Base-by-base conservation (phyloP, 768 basidiomycete species). In the Filobasidium floriforme region DNA sequence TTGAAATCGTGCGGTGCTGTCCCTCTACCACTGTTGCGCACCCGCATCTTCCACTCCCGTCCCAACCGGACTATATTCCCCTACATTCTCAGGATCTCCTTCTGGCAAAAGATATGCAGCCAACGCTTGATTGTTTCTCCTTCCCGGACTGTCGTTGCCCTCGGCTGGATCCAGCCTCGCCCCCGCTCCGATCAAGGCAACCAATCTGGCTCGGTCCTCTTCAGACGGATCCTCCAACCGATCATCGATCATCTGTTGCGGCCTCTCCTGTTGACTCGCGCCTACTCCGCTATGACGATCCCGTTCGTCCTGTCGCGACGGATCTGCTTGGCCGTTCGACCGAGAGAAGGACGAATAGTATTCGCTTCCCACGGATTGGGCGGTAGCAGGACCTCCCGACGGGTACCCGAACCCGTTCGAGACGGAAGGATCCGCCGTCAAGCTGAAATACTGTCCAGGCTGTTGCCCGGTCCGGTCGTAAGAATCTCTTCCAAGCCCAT, bases 291-390 rank as follows among this genome's bases (percentile, higher is more conserved):
- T 22, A 49, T 49, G 46, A 5, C 46, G 46, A 49, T 22, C 46
- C 22, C 18, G 46, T 6, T 49, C 18, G 18, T 49, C 18, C 22
- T 49, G 46, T 49, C 46, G 46, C 15, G 5, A 15, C 46, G 46
- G 46, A 49, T 49, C 29, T 57, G 1, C 26, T n/a, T 24, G 26
- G 15, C 7, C 29, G 54, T 19, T 57, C 54, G 54, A 7, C 24
- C 54, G 22, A 4, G 54, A 57, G 26, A 57, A 57, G 54, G 54
- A 57, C 19, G 54, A 57, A 28, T 57, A 57, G 15, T 57, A 57
- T 26, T 57, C 54, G 22, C 4, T 2, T 6, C 54, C 54, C 14
- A 7, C 14, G 5, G 46, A 57, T 7, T 57, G 54, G 32, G 32
- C 32, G 32, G 32, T 37, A 26, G 19, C 54, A 26, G 19, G 24